phyloP scores from a whole-genome alignment of 2,329 filamentous ascomycete genomes.

The Arachnopeziza araneosa region DNA sequence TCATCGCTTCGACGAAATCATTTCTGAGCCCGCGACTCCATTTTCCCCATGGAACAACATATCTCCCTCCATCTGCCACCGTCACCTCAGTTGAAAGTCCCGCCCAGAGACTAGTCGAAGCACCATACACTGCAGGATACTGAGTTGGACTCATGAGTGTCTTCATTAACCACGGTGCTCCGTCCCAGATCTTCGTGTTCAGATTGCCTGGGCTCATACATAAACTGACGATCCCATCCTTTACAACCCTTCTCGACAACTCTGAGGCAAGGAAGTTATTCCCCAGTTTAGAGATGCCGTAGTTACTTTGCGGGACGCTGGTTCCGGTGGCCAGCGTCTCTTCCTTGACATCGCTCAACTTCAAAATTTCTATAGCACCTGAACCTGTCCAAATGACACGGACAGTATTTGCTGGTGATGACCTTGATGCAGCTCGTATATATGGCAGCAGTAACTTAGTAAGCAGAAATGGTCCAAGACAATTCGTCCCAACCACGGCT shows the following conservation, averaged over 20 bases:
- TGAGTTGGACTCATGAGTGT: constrained; percentile 6
- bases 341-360: constrained; percentile 5
- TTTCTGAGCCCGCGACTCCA: constrained; percentile 33
- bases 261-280: constrained; percentile 16
- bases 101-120: constrained; percentile 21
- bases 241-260: constrained; percentile 1
- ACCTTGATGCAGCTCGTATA: constrained; percentile 7
- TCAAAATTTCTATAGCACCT: constrained; percentile 11
- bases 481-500: constrained; percentile 32
- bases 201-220: constrained; percentile 15
- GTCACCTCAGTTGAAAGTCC: constrained; percentile 11
- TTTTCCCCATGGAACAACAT: constrained; percentile 26
- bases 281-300: constrained; percentile 15
- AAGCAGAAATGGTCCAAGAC: constrained; percentile 33
- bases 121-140: constrained; percentile 15
- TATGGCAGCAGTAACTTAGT: constrained; percentile 29
- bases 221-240: constrained; percentile 12
- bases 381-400: constrained; percentile 19
- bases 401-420: constrained; percentile 4
- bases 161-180: not conserved
- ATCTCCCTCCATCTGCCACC: constrained; percentile 13
- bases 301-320: constrained; percentile 7
- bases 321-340: constrained; percentile 5
- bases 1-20: constrained; percentile 14
- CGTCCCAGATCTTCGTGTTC: constrained; percentile 8